A percentile compares a stretch with the other conserved stretches of the same genome.
These are phyloP conservation scores for Paramecium bursaria DNA, from an alignment of 73 alveolate genomes.

Conservation along the genomic window DNA sequence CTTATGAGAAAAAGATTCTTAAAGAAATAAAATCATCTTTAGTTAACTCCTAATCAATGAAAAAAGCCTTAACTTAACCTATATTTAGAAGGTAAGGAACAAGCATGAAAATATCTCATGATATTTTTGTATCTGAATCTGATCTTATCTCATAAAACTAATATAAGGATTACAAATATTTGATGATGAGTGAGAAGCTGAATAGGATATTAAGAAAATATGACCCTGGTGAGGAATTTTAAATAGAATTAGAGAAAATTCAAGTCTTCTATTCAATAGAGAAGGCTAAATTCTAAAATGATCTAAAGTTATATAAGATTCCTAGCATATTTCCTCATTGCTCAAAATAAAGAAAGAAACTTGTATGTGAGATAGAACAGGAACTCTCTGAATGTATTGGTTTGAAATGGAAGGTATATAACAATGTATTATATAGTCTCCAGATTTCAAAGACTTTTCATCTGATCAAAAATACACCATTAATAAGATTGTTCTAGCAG, in stretches of 20 bases:
- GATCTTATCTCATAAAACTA: not conserved
- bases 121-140: not conserved
- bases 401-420: constrained; percentile 27
- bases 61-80: not conserved
- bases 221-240: constrained; percentile 40
- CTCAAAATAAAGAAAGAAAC: constrained; percentile 9
- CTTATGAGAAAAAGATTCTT: constrained; percentile 11
- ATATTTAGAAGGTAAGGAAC: not conserved
- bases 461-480: too few relatives aligned
- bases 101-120: not conserved
- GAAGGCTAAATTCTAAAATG: not conserved
- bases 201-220: not conserved
- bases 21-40: constrained; percentile 24
- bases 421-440: too few relatives aligned
- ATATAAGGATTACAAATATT: constrained; percentile 26
- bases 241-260: constrained; percentile 10
- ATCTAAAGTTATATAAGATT: not conserved
- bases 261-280: not conserved
- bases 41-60: not conserved
- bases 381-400: constrained; percentile 41
- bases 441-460: too few relatives aligned
- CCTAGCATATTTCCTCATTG: constrained; percentile 26
- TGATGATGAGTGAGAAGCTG: not conserved
- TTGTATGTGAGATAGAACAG: not conserved
- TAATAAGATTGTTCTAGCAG: too few relatives aligned